Evolutionary conservation across 805 yeast genomes (phyloP).

Genomic region (Candida mattraensis): DNA sequence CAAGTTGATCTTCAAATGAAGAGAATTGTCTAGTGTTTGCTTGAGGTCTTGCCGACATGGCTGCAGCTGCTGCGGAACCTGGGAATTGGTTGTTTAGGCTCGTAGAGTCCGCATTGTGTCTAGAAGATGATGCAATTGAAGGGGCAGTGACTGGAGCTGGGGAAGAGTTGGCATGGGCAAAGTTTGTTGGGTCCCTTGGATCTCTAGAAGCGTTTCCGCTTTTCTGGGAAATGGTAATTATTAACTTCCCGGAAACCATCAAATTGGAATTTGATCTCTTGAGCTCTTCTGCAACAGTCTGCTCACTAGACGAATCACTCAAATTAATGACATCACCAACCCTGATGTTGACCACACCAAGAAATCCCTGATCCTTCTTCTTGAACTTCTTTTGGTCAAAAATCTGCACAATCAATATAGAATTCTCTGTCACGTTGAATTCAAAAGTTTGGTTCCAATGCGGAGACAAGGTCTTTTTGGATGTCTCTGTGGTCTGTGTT

Average conservation of each 20-base stretch:
- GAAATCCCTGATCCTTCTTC: constrained; percentile 96
- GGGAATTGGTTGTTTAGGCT: constrained; percentile 25
- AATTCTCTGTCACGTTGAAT: constrained; percentile 73
- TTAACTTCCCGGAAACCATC: constrained; percentile 90
- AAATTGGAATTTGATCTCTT: constrained; percentile 89
- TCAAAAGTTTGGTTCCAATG: constrained; percentile 95
- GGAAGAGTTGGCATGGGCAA: constrained; percentile 14
- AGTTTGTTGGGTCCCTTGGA: constrained; percentile 33
- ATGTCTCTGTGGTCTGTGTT: constrained; percentile 91
- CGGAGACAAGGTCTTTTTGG: constrained; percentile 91
- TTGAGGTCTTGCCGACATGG: constrained; percentile 28
- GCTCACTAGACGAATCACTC: constrained; percentile 51
- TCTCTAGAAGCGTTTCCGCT: constrained; percentile 19
- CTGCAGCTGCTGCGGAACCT: constrained; percentile 26
- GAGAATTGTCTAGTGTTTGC: constrained; percentile 64
- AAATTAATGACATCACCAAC: constrained; percentile 86
- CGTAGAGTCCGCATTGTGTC: constrained; percentile 13
- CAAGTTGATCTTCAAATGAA: constrained; percentile 95
- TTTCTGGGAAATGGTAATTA: constrained; percentile 66
- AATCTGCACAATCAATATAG: constrained; percentile 87
- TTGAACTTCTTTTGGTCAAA: constrained; percentile 97
- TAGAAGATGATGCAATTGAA: constrained; percentile 12
- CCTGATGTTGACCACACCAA: constrained; percentile 92
- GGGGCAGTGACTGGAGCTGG: constrained; percentile 9
- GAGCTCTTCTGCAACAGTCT: constrained; percentile 89